Base-by-base conservation (phyloP, 257 asterid species). In the Nicotiana undulata region DNA sequence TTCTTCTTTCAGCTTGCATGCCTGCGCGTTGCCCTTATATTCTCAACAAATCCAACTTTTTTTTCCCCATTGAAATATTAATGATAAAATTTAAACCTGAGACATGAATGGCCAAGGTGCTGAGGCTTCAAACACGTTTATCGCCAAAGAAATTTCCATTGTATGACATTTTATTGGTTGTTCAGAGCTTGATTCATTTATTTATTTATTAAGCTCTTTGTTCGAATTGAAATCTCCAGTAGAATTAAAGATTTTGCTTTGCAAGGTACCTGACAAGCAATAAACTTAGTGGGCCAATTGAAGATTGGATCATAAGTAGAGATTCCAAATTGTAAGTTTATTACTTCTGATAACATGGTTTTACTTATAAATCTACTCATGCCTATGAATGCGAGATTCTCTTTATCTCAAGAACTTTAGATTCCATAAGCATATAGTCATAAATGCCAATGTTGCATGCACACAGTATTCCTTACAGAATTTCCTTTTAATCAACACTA, bases 201-300 rank as follows among this genome's bases (percentile, higher is more conserved):
- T 66, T 66, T 34, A 34, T n/a, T 66, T 3, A 37, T 18, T 53
- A 66, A 66, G 0, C 20, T 9, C 40, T 28, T 67, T 67, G 55
- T 37, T n/a, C 32, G 12, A 37, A n/a, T 67, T n/a, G 5, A 1
- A 4, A 9, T 67, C 53, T n/a, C 5, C 75, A 8, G 10, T 59
- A 9, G 55, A 79, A 46, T 81, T 60, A 26, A 18, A 51, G 64
- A 32, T 79, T 66, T 26, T 7, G 28, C 2, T 46, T 81, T 58
- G 63, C 76, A 81, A 91, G 91, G 90, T 86, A 60, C 76, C 63
- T 91, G 85, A 82, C 89, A 18, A 80, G 90, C 49, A 91, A 91
- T 88, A 76, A 17, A 52, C 91, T 91, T 26, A 76, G 86, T 11
- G 92, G 92, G 58, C 80, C 87, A 7, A 49, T 91, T 77, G 90